Base-by-base conservation (phyloP, 805 yeast species). In the Wickerhamiella nectarea region DNA sequence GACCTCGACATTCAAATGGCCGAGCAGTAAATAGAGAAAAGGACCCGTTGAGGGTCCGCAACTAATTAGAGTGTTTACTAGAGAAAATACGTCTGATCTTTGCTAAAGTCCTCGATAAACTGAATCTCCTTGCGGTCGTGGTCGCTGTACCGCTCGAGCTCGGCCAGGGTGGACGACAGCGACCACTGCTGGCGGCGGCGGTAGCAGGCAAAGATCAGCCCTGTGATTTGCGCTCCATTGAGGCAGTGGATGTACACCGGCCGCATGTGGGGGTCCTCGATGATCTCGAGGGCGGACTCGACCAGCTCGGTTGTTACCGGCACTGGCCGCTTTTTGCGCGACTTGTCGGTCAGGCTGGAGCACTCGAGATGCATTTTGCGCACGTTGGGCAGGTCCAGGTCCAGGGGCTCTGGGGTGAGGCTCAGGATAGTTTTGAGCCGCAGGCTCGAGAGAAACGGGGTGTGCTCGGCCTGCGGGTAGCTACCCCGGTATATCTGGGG, bases 131-230 rank as follows among this genome's bases (percentile, higher is more conserved):
- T 80, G 35, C 83, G 74, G 36, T 86, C 86, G 42, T 78, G 77
- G 12, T 83, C 77, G 7, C 87, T 74, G 58, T 74, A 87, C 45
- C 77, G 74, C 34, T 80, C 70, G 54, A 81, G 87, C 62, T 89
- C 98, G 50, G 79, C 83, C 53, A 82, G 75, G 11, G 89, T 86
- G 0, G 95, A 78, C 2, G 85, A 83, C 6, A 82, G 72, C 8
- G 91, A 78, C 98, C 98, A 91, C 52, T 80, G 75, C 20, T 84
- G 80, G 15, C 82, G 63, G 52, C 82, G 82, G 28, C 98, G 63
- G 31, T 86, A 63, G 57, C 96, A 86, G 3, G 95, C 97, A 19
- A 89, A 72, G 1, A 84, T 75, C 37, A 91, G 65, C 19, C 89
- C 75, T 0, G 94, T 83, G 2, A 83, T 80, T 50, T 84, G 86